These are phyloP conservation scores for Ceratocystis eucalypticola DNA, from an alignment of 2,329 filamentous ascomycete species.

Conservation along the genomic window DNA sequence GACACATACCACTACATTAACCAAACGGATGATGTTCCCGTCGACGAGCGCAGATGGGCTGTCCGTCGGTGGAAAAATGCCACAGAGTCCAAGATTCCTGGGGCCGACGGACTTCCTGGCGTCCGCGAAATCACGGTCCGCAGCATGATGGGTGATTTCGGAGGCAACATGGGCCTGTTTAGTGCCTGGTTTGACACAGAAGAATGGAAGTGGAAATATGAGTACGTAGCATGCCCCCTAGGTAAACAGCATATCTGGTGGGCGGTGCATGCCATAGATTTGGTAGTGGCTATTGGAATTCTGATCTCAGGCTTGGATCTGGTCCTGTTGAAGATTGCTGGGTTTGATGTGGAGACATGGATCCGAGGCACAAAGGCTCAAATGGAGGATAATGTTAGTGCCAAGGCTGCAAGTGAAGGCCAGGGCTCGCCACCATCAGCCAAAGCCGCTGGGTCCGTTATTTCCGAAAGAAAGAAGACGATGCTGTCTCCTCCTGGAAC, in stretches of 20 bases:
- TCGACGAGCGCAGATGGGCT: constrained; percentile 37
- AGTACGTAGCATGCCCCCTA: constrained; percentile 63
- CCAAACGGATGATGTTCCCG: constrained; percentile 35
- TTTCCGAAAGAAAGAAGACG: background rate
- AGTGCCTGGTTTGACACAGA: constrained; percentile 76
- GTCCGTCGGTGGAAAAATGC: constrained; percentile 36
- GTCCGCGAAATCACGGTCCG: constrained; percentile 83
- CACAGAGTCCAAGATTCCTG: constrained; percentile 29
- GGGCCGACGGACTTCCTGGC: constrained; percentile 39
- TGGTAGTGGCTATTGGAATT: constrained; percentile 4
- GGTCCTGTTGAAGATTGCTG: background rate
- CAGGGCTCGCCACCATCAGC: too few species aligned
- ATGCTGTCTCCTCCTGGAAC: constrained; percentile 1
- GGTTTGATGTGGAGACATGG: constrained; percentile 14
- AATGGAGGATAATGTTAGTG: background rate
- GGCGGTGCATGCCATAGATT: constrained; percentile 27
- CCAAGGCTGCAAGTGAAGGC: background rate
- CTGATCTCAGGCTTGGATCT: constrained; percentile 5
- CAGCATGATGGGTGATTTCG: constrained; percentile 96
- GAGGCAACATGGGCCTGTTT: constrained; percentile 79
- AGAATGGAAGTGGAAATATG: constrained; percentile 63
- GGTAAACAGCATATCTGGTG: constrained; percentile 93
- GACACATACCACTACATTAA: constrained; percentile 76
- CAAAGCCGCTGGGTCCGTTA: background rate
- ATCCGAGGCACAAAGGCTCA: background rate